Evolutionary conservation across 257 asterid genomes (phyloP), one percentile per base, ranked within the genome.

Genomic region (Craterostigma plantagineum): DNA sequence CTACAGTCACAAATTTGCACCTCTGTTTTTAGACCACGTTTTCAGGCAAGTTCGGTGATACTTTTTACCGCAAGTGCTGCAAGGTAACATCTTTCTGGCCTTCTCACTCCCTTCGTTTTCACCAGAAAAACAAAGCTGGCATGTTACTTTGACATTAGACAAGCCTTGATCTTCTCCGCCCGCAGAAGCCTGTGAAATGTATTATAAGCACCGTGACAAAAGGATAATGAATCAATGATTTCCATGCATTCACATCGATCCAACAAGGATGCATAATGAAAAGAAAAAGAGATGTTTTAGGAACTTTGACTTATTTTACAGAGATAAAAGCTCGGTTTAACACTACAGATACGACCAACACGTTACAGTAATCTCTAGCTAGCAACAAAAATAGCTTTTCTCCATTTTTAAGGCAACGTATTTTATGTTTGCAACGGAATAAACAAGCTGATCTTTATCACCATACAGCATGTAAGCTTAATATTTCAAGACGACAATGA

Each of bases 11-110:
- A 33, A 34, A 42, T 44, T 14, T 14, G 35, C 56, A 84, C 99
- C 99, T 79, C 99, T 71, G 61, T 80, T 64, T 46, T 69, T 81
- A 33, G 94, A 76, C 99, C 99, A 90, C 34, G 64, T 45, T 77
- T 80, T 90, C 61, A 90, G 54, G 79, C 96, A 90, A 60, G 56
- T 67, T 47, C 79, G 69, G 51, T 90, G 99, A 66, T 90, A 90
- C 66, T 77, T 90, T 74, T 80, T 83, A 60, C 81, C 75, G 56
- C 96, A 90, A 35, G 55, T 65, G 63, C 65, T 83, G 81, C 99
- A 90, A 43, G 96, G 67, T 45, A 77, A 63, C 94, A 80, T 83
- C 68, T 80, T 83, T 69, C 71, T 76, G 54, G 78, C 86, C 71
- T 70, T 72, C 69, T 84, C 91, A 61, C 86, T 71, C 60, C 84